Evolutionary conservation across 306 rosid species (phyloP).

Genomic region (Glycine soja): DNA sequence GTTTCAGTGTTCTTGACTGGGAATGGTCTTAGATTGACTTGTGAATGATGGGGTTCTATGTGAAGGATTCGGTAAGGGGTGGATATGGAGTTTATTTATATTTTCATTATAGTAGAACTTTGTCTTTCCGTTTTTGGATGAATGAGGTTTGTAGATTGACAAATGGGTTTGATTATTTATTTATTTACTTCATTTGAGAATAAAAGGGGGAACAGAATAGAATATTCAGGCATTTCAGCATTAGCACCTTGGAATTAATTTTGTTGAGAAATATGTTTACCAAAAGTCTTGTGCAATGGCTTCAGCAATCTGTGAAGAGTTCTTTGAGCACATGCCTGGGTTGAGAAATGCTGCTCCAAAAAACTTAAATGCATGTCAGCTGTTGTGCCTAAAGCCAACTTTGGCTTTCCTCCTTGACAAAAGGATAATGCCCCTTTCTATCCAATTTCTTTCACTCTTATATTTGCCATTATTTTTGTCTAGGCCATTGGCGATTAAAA

Average conservation of each 20-base stretch:
- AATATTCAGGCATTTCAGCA: slow-evolving; percentile 36
- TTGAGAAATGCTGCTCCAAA: slow-evolving; percentile 30
- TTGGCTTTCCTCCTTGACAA: neutral
- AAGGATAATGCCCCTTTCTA: slow-evolving; percentile 6
- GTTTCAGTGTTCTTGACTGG: slow-evolving; percentile 41
- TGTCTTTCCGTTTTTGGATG: slow-evolving; percentile 38
- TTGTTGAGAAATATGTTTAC: slow-evolving; percentile 38
- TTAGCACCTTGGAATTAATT: slow-evolving; percentile 36
- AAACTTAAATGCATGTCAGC: slow-evolving; percentile 18
- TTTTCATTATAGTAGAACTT: slow-evolving; percentile 38
- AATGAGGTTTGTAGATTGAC: slow-evolving; percentile 48
- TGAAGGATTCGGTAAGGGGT: slow-evolving; percentile 42
- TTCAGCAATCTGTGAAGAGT: slow-evolving; percentile 42
- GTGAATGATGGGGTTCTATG: slow-evolving; percentile 44
- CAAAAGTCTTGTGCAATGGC: slow-evolving; percentile 33
- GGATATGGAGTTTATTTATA: slow-evolving; percentile 45
- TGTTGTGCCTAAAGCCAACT: slow-evolving; percentile 19
- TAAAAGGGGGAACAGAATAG: slow-evolving; percentile 44
- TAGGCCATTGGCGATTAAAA: neutral
- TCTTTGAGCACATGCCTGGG: slow-evolving; percentile 20
- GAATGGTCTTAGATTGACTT: slow-evolving; percentile 37
- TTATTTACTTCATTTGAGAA: slow-evolving; percentile 52
- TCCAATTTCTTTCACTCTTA: neutral
- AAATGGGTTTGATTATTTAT: slow-evolving; percentile 43
- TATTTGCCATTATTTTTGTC: slow-evolving; percentile 38